These are phyloP conservation scores for Tulasnella sp. DNA, from an alignment of 768 basidiomycete genomes.

Conservation along the genomic window DNA sequence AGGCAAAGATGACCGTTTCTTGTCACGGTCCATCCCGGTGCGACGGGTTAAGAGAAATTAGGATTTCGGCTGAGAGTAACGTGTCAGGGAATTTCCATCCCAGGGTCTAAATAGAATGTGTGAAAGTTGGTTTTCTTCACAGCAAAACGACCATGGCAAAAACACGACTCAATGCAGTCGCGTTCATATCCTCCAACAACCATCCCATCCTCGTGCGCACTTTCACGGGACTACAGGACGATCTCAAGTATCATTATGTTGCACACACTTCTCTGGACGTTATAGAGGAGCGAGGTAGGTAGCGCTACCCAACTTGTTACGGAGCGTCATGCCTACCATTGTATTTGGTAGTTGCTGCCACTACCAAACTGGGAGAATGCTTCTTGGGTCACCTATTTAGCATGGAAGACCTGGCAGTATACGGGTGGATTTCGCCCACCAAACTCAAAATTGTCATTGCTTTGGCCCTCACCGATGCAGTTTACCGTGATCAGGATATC, in stretches of 20 bases:
- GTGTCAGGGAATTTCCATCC: background rate
- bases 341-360: constrained; percentile 29
- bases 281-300: constrained; percentile 78
- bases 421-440: constrained; percentile 80
- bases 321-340: background rate
- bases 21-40: constrained; percentile 1
- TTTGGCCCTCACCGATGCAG: constrained; percentile 63
- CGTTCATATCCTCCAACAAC: constrained; percentile 75
- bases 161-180: constrained; percentile 63
- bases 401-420: constrained; percentile 89
- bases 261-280: constrained; percentile 85
- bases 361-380: constrained; percentile 51
- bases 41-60: background rate
- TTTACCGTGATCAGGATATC: constrained; percentile 70
- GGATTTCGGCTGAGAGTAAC: background rate
- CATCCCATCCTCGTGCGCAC: constrained; percentile 68
- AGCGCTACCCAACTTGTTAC: constrained; percentile 14
- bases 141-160: no score
- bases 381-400: constrained; percentile 77
- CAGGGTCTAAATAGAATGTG: no score
- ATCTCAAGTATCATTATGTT: constrained; percentile 74
- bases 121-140: no score
- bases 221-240: constrained; percentile 44
- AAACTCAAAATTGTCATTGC: constrained; percentile 79
- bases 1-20: constrained; percentile 7